Conservation (phyloP, 2,329 filamentous ascomycete species). For the Ustulina deusta region DNA sequence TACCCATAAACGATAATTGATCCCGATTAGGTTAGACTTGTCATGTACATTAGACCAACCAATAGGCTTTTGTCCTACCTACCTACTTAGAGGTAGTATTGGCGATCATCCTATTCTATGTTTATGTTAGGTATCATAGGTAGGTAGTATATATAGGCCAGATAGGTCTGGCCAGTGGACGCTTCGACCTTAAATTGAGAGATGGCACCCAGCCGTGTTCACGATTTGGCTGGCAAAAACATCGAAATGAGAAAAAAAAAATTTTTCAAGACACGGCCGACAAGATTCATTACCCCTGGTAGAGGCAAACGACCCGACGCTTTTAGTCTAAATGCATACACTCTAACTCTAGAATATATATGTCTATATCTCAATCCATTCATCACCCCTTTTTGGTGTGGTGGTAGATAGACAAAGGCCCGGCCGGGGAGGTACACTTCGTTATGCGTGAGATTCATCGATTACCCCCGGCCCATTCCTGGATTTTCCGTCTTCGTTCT, state of each 20-base stretch:
- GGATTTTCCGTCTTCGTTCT: slow-evolving; percentile 62
- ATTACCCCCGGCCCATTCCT: slow-evolving; percentile 58
- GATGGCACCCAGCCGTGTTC: not conserved
- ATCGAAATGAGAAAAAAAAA: too few relatives aligned
- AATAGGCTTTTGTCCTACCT: not conserved
- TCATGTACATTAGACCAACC: too few relatives aligned
- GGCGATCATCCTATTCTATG: too few relatives aligned
- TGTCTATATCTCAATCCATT: slow-evolving; percentile 18
- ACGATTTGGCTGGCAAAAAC: not conserved
- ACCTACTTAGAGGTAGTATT: not conserved
- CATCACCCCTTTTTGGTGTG: not conserved
- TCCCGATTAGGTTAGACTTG: not conserved
- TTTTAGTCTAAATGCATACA: slow-evolving; percentile 16
- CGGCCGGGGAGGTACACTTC: not conserved
- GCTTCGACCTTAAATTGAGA: not conserved
- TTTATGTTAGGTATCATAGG: too few relatives aligned
- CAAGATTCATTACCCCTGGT: not conserved
- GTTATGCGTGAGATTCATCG: not conserved
- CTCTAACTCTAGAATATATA: slow-evolving; percentile 33
- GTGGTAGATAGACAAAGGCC: not conserved
- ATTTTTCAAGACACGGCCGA: not conserved
- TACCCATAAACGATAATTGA: not conserved
- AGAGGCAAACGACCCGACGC: not conserved
- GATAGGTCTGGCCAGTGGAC: too few relatives aligned
- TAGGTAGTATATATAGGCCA: too few relatives aligned